Evolutionary conservation across 495 filamentous ascomycete genomes (phyloP).

Genomic region (Pyronema omphalodes): DNA sequence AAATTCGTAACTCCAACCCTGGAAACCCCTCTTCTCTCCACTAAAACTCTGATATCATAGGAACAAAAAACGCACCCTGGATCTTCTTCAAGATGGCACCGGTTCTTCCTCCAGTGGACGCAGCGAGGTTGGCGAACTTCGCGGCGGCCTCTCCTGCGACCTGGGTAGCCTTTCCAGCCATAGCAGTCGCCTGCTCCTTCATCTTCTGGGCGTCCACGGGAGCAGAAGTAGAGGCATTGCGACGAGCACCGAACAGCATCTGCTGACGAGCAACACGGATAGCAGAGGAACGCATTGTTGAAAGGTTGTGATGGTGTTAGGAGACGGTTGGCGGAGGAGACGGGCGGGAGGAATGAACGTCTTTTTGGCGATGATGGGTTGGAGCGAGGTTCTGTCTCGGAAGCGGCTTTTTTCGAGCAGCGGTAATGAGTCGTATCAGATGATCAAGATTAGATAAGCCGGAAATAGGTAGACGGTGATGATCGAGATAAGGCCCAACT

Average conservation of each 20-base stretch:
- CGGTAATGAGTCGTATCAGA: background rate
- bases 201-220: slow-evolving; percentile 45
- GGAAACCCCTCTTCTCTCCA: background rate
- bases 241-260: slow-evolving; percentile 11
- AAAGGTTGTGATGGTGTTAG: slow-evolving; percentile 1
- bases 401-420: slow-evolving; percentile 2
- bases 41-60: background rate
- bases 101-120: slow-evolving; percentile 67
- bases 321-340: slow-evolving; percentile 5
- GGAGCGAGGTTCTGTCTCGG: background rate
- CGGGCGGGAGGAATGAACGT: background rate
- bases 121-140: slow-evolving; percentile 32
- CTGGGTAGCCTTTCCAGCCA: slow-evolving; percentile 58
- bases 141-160: slow-evolving; percentile 43
- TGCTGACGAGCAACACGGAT: slow-evolving; percentile 18
- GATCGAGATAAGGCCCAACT: background rate
- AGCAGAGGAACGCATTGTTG: slow-evolving; percentile 13
- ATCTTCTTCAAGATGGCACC: slow-evolving; percentile 61
- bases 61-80: slow-evolving; percentile 50
- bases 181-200: slow-evolving; percentile 61
- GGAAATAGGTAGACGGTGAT: background rate
- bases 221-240: slow-evolving; percentile 41
- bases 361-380: slow-evolving; percentile 1
- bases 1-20: slow-evolving; percentile 1
- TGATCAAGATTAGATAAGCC: background rate